These are phyloP conservation scores for Flammula alnicola DNA, from an alignment of 1,284 basidiomycete species.

Conservation along the genomic window DNA sequence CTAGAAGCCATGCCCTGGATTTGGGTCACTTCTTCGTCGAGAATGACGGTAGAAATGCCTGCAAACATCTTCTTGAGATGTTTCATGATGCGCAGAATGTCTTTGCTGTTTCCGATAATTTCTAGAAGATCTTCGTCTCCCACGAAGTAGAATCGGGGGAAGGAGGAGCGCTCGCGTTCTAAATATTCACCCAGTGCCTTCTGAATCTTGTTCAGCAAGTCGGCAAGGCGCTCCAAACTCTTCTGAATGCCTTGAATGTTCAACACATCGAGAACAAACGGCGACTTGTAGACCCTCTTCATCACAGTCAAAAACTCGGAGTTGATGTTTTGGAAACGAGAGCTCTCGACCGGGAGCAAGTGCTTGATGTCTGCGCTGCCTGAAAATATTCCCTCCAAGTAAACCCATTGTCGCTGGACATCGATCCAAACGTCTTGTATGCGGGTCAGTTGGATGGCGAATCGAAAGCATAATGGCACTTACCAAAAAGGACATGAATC, in stretches of 20 bases:
- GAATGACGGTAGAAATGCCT: conserved; percentile 86
- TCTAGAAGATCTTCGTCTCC: conserved; percentile 99
- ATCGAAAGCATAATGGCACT: conserved; percentile 23
- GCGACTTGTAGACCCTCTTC: conserved; percentile 99
- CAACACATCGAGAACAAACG: conserved; percentile 96
- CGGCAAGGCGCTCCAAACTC: conserved; percentile 94
- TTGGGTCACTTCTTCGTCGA: conserved; percentile 89
- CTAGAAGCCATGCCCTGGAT: conserved; percentile 92
- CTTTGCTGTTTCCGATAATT: conserved; percentile 99
- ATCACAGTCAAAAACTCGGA: conserved; percentile 97
- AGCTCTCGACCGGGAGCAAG: conserved; percentile 94
- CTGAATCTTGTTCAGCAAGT: conserved; percentile 97
- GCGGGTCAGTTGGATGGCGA: conserved; percentile 1
- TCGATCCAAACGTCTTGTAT: conserved; percentile 97
- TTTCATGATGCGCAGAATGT: conserved; percentile 96
- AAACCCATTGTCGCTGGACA: conserved; percentile 99
- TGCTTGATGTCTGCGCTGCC: conserved; percentile 99
- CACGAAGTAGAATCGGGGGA: conserved; percentile 99
- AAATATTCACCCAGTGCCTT: conserved; percentile 99
- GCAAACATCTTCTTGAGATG: conserved; percentile 99
- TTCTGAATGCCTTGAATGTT: conserved; percentile 97
- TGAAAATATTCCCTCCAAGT: conserved; percentile 99
- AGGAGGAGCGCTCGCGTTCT: conserved; percentile 94
- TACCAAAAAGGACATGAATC: conserved; percentile 94
- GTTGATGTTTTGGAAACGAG: conserved; percentile 98